Evolutionary conservation across 371 early-diverging fungal genomes (phyloP).

Genomic region (Mucor circinelloides): DNA sequence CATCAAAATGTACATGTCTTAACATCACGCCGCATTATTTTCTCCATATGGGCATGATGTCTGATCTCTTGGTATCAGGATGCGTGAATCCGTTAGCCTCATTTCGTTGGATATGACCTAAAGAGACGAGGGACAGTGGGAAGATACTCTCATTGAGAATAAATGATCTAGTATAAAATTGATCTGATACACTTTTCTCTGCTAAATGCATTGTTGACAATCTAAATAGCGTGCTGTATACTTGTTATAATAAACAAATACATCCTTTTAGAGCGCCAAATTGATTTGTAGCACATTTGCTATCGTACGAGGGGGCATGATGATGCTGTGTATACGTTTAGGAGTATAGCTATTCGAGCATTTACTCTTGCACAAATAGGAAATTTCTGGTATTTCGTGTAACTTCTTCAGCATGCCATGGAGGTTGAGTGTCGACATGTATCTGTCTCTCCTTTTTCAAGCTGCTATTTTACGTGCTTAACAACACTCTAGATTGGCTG

Average conservation of each 20-base stretch:
- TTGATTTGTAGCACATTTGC: neutral
- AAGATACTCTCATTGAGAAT: neutral
- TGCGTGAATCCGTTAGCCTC: neutral
- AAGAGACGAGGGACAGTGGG: neutral
- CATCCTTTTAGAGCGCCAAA: neutral
- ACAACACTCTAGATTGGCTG: too few species aligned
- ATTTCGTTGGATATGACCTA: neutral
- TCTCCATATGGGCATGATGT: neutral
- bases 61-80: neutral
- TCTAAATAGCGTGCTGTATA: neutral
- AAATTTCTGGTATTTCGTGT: neutral
- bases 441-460: too few species aligned
- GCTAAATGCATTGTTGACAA: neutral
- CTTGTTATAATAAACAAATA: neutral
- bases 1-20: neutral
- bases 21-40: neutral
- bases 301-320: neutral
- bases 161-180: neutral
- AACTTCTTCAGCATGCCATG: neutral
- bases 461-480: too few species aligned
- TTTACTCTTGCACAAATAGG: neutral
- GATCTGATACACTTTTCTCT: neutral
- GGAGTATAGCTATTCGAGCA: neutral
- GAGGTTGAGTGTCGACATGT: too few species aligned
- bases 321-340: neutral